Conservation (phyloP, 139 green algal genomes). For the Limnomonas spitsbergensis region DNA sequence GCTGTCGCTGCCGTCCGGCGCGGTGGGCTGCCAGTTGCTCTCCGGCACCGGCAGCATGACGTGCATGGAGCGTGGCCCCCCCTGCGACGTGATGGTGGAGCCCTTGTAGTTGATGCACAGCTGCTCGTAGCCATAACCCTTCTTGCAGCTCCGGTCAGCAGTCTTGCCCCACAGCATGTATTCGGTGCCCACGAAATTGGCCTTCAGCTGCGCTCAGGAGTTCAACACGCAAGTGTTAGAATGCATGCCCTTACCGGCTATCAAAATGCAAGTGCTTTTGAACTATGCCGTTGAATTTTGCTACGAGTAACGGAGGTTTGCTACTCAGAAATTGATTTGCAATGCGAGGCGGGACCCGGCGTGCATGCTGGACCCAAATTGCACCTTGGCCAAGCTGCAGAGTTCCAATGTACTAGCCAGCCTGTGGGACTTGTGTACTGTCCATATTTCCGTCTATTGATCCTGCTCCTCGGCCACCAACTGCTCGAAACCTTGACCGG, state of each 20-base stretch:
- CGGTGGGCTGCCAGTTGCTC: slow-evolving; percentile 16
- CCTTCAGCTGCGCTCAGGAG: slow-evolving; percentile 38
- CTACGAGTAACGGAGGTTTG: background rate
- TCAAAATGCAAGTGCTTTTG: too few species aligned
- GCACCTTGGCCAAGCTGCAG: too few species aligned
- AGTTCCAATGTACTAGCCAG: too few species aligned
- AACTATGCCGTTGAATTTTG: background rate
- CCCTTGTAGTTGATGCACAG: slow-evolving; percentile 45
- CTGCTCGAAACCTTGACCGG: too few species aligned
- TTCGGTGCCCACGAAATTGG: slow-evolving; percentile 90
- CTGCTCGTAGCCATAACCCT: slow-evolving; percentile 36
- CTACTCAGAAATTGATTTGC: background rate
- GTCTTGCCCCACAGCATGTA: slow-evolving; percentile 52
- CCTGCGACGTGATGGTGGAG: background rate
- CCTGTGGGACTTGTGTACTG: too few species aligned
- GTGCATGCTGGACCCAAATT: too few species aligned
- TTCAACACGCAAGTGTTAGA: background rate
- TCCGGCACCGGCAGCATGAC: slow-evolving; percentile 28
- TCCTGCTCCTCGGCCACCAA: too few species aligned
- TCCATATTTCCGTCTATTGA: too few species aligned
- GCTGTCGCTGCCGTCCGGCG: slow-evolving; percentile 18
- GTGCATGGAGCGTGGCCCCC: background rate
- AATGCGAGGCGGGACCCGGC: too few species aligned
- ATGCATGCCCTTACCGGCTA: slow-evolving; percentile 14
- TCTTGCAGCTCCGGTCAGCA: slow-evolving; percentile 12